Percentiles rank a stretch among this genome's conserved stretches.
phyloP scores from a whole-genome alignment of 345 rosid genomes.

The Nephelium lappaceum region DNA sequence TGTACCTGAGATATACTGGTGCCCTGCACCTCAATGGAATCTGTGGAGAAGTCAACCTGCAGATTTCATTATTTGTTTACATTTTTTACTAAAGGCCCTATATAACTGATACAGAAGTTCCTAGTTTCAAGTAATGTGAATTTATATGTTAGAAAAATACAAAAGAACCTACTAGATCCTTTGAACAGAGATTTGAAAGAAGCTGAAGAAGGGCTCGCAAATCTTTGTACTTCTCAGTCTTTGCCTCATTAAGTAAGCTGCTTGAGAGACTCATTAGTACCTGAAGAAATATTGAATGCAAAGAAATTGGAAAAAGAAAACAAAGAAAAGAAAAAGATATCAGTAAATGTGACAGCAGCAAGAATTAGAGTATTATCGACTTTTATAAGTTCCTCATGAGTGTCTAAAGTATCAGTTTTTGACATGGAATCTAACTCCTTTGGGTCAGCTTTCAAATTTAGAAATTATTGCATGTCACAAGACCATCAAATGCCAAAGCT shows the following conservation, averaged over 20 bases:
- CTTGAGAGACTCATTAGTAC: slow-evolving; percentile 75
- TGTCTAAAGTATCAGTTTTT: neutral
- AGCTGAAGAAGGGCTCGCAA: slow-evolving; percentile 96
- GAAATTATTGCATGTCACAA: neutral
- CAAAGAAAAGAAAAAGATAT: neutral
- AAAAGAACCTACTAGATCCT: slow-evolving; percentile 69
- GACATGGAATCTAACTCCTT: neutral
- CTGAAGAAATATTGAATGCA: slow-evolving; percentile 39
- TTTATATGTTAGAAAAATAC: neutral
- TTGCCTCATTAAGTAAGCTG: slow-evolving; percentile 78
- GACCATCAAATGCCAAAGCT: neutral
- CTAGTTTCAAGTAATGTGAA: neutral
- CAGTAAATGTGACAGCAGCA: neutral
- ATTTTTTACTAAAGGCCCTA: slow-evolving; percentile 1
- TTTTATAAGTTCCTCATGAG: neutral
- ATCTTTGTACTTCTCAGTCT: slow-evolving; percentile 87
- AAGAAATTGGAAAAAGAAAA: slow-evolving; percentile 1
- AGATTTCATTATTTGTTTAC: slow-evolving; percentile 10
- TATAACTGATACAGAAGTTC: neutral
- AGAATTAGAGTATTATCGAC: neutral
- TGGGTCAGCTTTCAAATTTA: neutral
- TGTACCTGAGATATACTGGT: slow-evolving; percentile 87
- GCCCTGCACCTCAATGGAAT: slow-evolving; percentile 66
- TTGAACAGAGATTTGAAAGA: slow-evolving; percentile 90
- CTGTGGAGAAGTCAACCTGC: slow-evolving; percentile 93